These are phyloP conservation scores for Hordeum pubiflorum DNA, from an alignment of 202 grass and related monocot species.

Conservation along the genomic window DNA sequence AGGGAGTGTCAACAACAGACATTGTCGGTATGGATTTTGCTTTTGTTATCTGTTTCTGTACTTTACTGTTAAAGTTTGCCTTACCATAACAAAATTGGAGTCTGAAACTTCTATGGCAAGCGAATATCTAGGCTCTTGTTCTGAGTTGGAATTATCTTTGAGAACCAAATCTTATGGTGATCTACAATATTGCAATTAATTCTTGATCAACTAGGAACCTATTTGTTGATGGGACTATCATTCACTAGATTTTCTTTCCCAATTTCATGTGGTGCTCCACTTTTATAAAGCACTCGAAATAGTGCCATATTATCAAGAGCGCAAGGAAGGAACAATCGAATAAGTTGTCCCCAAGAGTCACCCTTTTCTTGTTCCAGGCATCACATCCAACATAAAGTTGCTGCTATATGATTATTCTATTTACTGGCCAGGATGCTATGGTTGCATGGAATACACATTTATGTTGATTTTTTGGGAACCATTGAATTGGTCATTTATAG, in stretches of 20 bases:
- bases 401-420: background rate
- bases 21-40: conserved; percentile 65
- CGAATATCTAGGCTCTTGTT: background rate
- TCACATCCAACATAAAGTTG: background rate
- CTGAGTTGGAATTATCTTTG: background rate
- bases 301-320: background rate
- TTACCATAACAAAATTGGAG: background rate
- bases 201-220: background rate
- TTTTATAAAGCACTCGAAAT: background rate
- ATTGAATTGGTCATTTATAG: background rate
- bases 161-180: background rate
- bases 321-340: background rate
- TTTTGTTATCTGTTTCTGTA: background rate
- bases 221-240: background rate
- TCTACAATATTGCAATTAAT: background rate
- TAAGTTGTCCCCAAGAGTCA: background rate
- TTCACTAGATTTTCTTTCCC: background rate
- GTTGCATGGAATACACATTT: background rate
- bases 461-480: background rate
- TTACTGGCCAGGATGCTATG: background rate
- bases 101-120: background rate
- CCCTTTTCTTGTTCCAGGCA: background rate
- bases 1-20: conserved; percentile 88
- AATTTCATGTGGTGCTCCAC: background rate
- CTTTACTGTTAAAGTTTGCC: background rate